A percentile compares a stretch with the other conserved stretches of the same genome.
These are phyloP conservation scores for Backusella sp. DNA, from an alignment of 192 early-diverging fungal genomes.

Conservation along the genomic window DNA sequence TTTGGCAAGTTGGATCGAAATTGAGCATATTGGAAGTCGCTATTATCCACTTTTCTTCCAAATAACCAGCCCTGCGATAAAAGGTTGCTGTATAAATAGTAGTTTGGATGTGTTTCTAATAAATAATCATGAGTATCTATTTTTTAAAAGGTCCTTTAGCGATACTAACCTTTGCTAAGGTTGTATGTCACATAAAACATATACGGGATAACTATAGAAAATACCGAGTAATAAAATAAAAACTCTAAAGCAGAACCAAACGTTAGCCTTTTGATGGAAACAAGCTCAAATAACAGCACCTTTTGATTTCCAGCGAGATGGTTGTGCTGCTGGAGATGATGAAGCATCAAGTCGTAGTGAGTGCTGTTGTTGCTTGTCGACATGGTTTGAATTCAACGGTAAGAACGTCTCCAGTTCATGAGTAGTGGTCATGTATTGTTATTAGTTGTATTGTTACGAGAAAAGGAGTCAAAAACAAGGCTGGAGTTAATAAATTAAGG, in stretches of 20 bases:
- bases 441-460: neutral
- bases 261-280: neutral
- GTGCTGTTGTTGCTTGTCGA: neutral
- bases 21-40: slow-evolving; percentile 63
- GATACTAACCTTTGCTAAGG: slow-evolving; percentile 48
- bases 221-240: slow-evolving; percentile 64
- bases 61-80: slow-evolving; percentile 69
- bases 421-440: neutral
- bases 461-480: neutral
- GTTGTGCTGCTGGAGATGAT: neutral
- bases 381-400: slow-evolving; percentile 6
- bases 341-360: neutral
- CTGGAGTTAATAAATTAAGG: neutral
- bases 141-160: neutral
- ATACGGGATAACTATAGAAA: slow-evolving; percentile 50
- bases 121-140: neutral
- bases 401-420: neutral
- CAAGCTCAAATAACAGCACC: neutral
- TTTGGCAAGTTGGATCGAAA: slow-evolving; percentile 63
- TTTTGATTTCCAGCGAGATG: slow-evolving; percentile 1
- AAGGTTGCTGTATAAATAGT: slow-evolving; percentile 34
- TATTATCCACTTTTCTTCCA: slow-evolving; percentile 68
- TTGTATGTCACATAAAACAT: slow-evolving; percentile 64
- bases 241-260: slow-evolving; percentile 50
- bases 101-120: slow-evolving; percentile 37